Evolutionary conservation across 805 yeast species (phyloP).

Genomic region (Nakazawaea sp.): DNA sequence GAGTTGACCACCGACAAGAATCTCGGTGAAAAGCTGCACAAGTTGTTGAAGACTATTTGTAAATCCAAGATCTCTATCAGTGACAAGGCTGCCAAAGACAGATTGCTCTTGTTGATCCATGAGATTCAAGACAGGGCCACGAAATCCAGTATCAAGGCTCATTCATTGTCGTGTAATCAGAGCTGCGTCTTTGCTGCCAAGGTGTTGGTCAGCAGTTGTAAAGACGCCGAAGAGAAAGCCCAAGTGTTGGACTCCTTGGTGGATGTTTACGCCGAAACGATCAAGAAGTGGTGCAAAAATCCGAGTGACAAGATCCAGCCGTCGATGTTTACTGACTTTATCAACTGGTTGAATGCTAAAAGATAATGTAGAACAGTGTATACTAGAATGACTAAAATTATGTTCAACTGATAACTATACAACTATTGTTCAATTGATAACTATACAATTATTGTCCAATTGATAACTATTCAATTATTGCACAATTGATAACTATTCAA

Average conservation of each 20-base stretch:
- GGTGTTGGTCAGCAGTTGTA: constrained; percentile 33
- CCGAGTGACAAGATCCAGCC: constrained; percentile 41
- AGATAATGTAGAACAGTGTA: constrained; percentile 16
- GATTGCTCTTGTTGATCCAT: constrained; percentile 22
- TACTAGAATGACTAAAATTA: background rate
- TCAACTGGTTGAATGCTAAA: constrained; percentile 70
- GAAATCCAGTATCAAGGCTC: constrained; percentile 39
- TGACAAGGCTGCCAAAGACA: constrained; percentile 16
- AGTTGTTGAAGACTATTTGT: constrained; percentile 55
- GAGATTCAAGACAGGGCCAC: constrained; percentile 37
- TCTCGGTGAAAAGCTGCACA: constrained; percentile 70
- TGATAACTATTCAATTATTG: too few species aligned
- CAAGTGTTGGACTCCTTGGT: constrained; percentile 37
- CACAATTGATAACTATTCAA: too few species aligned
- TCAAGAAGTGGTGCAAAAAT: constrained; percentile 56
- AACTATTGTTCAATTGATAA: too few species aligned
- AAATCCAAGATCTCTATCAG: constrained; percentile 31
- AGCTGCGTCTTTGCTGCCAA: constrained; percentile 62
- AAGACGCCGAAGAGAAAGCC: constrained; percentile 17
- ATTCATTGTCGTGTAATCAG: constrained; percentile 53
- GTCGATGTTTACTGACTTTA: constrained; percentile 63
- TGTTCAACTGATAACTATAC: too few species aligned
- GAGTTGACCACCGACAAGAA: constrained; percentile 61
- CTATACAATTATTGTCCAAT: too few species aligned
- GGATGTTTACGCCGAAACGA: constrained; percentile 46